phyloP scores from a whole-genome alignment of 2,329 filamentous ascomycete genomes.

The Diaporthe sp. region DNA sequence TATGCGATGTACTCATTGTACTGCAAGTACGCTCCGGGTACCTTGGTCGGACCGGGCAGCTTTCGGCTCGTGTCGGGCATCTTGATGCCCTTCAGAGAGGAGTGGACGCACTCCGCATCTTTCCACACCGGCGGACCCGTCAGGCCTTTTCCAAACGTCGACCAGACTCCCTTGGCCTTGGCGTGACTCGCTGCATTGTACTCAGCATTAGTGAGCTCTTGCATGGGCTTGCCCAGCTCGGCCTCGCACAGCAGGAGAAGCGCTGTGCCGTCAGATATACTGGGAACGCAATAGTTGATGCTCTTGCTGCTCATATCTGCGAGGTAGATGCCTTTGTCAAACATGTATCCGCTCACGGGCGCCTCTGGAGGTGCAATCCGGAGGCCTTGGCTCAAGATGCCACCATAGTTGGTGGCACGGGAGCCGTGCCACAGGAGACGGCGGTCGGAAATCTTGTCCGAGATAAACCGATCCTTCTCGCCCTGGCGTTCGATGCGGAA shows the following conservation, averaged over 20 bases:
- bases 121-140: slow-evolving; percentile 80
- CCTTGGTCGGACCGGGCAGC: slow-evolving; percentile 62
- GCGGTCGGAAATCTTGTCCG: slow-evolving; percentile 71
- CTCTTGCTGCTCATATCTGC: slow-evolving; percentile 89
- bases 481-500: slow-evolving; percentile 85
- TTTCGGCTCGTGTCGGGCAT: slow-evolving; percentile 69
- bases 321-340: slow-evolving; percentile 90
- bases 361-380: slow-evolving; percentile 91
- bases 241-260: slow-evolving; percentile 88
- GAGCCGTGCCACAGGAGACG: slow-evolving; percentile 91
- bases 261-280: slow-evolving; percentile 75
- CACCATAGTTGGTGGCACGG: slow-evolving; percentile 85
- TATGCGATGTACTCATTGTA: slow-evolving; percentile 86
- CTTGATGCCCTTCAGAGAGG: slow-evolving; percentile 74
- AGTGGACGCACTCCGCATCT: slow-evolving; percentile 77
- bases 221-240: slow-evolving; percentile 82
- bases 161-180: slow-evolving; percentile 69
- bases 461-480: slow-evolving; percentile 77
- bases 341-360: slow-evolving; percentile 86
- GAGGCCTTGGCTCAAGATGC: slow-evolving; percentile 88
- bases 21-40: slow-evolving; percentile 61
- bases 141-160: slow-evolving; percentile 78
- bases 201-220: slow-evolving; percentile 69
- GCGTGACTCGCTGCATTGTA: slow-evolving; percentile 76
- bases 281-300: slow-evolving; percentile 79